Evolutionary conservation across 1,284 basidiomycete genomes (phyloP), one percentile per base, ranked within the genome.

Genomic region (Chalciporus sp.): DNA sequence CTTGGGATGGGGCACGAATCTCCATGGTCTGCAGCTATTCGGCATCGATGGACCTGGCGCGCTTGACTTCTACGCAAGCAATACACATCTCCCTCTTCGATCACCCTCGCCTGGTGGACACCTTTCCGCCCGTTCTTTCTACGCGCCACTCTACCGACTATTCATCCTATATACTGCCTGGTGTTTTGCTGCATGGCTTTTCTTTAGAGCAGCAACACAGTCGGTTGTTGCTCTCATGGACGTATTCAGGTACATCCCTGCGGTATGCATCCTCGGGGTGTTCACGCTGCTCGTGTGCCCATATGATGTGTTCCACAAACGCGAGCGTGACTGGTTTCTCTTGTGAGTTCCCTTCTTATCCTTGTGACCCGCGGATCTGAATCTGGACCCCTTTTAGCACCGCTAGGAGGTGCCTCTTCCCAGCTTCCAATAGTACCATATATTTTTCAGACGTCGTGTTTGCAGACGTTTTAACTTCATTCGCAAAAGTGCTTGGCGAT

Each of bases 401-500:
- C 45, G 33, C 56, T 33, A 49, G 56, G 23, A 81, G 94, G 60
- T 95, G 94, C 66, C 63, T 95, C 29, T 80, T 87, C 44, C 84
- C 90, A 23, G 77, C 84, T 0, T 68, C 80, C 28, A 76, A 78
- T 50, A 77, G 80, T 47, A 82, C 85, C 1, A 79, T 95, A 42
- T 85, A 88, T 67, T 99, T 99, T 72, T 86, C 88, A 41, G 95
- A 99, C 67, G 86, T 99, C 44, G 84, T 99, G 44, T 85, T 97
- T 53, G 95, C 96, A 52, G 97, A 99, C 79, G 85, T 98, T 57
- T 83, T 97, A 64, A 99, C 97, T 0, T 97, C 94, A 0, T 97
- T 94, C 63, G 95, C 97, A 41, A 98, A 98, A 74, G 95, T 99
- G 27, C 77, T 98, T 35, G 97, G 95, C 16, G 96, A 99, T 65